phyloP scores from a whole-genome alignment of 768 basidiomycete genomes.

The Mycena galopus region DNA sequence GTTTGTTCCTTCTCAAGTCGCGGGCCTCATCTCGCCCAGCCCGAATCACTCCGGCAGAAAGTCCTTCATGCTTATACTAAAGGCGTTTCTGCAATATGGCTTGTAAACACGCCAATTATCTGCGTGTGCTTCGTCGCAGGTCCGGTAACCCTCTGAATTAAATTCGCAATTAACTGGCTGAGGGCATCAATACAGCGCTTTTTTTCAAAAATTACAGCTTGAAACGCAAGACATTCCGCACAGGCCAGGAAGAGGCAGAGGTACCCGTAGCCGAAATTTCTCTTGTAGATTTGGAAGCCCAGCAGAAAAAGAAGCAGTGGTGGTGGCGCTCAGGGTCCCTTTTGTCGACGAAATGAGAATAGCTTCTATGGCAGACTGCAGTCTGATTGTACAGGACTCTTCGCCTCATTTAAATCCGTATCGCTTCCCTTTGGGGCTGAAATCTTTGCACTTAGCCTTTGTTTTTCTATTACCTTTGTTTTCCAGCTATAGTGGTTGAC shows the following conservation, averaged over 20 bases:
- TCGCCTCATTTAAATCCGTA: too few species aligned
- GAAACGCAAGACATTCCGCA: slow-evolving; percentile 26
- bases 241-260: slow-evolving; percentile 4
- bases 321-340: too few species aligned
- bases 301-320: too few species aligned
- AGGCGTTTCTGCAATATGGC: slow-evolving; percentile 25
- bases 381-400: too few species aligned
- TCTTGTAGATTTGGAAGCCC: too few species aligned
- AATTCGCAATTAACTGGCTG: not conserved
- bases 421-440: too few species aligned
- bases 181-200: slow-evolving; percentile 1
- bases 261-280: too few species aligned
- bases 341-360: too few species aligned
- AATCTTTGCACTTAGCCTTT: too few species aligned
- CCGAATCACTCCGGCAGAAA: slow-evolving; percentile 14
- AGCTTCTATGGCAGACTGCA: too few species aligned
- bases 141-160: not conserved
- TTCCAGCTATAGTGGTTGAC: too few species aligned
- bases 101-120: slow-evolving; percentile 29
- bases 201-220: slow-evolving; percentile 31
- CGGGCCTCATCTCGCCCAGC: slow-evolving; percentile 2
- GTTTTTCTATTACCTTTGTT: too few species aligned
- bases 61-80: slow-evolving; percentile 29
- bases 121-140: slow-evolving; percentile 20
- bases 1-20: not conserved